These are phyloP conservation scores for Ophiostoma pallidulum DNA, from an alignment of 2,329 filamentous ascomycete genomes.

Conservation along the genomic window DNA sequence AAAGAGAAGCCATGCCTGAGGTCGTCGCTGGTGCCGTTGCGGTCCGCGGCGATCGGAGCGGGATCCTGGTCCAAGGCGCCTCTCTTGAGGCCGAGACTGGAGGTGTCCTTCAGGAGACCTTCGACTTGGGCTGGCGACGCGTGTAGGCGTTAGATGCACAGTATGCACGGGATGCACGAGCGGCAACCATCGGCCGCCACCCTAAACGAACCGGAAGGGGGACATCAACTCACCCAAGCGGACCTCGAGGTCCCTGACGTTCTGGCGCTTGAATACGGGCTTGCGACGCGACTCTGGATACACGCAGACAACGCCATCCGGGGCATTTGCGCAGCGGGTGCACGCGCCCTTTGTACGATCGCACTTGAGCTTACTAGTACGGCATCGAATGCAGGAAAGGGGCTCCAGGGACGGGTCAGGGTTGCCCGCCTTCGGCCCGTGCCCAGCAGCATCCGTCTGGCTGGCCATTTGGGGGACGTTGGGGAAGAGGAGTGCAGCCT, in stretches of 20 bases:
- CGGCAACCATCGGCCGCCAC: no score
- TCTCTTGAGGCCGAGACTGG: conserved; percentile 2
- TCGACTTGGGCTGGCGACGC: conserved; percentile 62
- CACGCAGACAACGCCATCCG: conserved; percentile 56
- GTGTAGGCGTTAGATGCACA: no score
- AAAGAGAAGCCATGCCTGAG: not conserved
- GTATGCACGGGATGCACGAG: not conserved
- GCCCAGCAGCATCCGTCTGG: no score
- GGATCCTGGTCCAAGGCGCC: not conserved
- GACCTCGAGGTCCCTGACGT: conserved; percentile 84
- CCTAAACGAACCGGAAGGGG: no score
- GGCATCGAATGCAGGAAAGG: conserved; percentile 75
- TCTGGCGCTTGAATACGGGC: conserved; percentile 76
- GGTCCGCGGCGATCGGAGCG: not conserved
- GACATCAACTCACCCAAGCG: conserved; percentile 55
- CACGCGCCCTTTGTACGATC: conserved; percentile 74
- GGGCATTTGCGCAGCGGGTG: conserved; percentile 64
- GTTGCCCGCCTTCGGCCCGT: no score
- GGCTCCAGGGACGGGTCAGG: conserved; percentile 24
- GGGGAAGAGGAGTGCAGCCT: no score
- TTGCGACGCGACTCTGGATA: conserved; percentile 88
- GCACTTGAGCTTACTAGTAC: conserved; percentile 78
- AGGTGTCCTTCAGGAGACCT: conserved; percentile 61
- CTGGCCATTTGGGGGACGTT: not conserved
- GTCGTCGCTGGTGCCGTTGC: conserved; percentile 2